A percentile compares a stretch with the other conserved stretches of the same genome.
phyloP scores from a whole-genome alignment of 306 rosid genomes.

The Arachis stenosperma region DNA sequence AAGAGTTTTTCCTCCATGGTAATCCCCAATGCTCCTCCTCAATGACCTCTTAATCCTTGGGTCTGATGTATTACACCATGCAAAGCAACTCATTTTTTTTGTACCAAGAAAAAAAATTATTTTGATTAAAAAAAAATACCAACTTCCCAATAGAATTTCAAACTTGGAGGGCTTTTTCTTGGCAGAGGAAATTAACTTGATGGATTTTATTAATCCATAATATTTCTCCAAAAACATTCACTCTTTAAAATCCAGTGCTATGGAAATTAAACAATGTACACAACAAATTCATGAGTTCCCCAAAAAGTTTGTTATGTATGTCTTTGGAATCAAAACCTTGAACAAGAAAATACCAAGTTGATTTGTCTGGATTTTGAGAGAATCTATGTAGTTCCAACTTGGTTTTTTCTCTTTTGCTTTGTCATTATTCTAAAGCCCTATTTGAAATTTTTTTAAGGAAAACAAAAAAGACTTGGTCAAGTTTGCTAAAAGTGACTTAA shows the following conservation, averaged over 20 bases:
- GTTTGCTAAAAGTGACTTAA: conserved; percentile 32
- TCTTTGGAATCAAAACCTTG: conserved; percentile 4
- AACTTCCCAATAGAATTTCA: too few relatives aligned
- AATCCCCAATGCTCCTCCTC: conserved; percentile 36
- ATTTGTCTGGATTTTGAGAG: conserved; percentile 42
- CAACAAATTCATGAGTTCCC: neutral
- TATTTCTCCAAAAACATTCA: too few relatives aligned
- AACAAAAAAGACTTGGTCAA: conserved; percentile 50
- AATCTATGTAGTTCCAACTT: conserved; percentile 25
- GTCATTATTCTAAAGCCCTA: conserved; percentile 29
- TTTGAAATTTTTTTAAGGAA: conserved; percentile 37
- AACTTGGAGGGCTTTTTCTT: too few relatives aligned
- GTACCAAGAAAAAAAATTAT: too few relatives aligned
- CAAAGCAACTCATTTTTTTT: conserved; percentile 46
- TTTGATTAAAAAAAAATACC: too few relatives aligned
- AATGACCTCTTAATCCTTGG: conserved; percentile 22
- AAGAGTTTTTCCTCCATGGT: conserved; percentile 11
- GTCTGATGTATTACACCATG: conserved; percentile 36
- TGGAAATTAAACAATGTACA: neutral
- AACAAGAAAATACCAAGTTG: conserved; percentile 50
- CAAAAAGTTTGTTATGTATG: neutral
- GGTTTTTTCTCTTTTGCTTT: conserved; percentile 48
- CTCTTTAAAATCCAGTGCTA: conserved; percentile 19
- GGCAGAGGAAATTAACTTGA: too few relatives aligned
- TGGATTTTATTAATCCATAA: too few relatives aligned